Base-by-base conservation (phyloP, 23 red algal genomes). In the Cyanidiococcus yangmingshanensis region DNA sequence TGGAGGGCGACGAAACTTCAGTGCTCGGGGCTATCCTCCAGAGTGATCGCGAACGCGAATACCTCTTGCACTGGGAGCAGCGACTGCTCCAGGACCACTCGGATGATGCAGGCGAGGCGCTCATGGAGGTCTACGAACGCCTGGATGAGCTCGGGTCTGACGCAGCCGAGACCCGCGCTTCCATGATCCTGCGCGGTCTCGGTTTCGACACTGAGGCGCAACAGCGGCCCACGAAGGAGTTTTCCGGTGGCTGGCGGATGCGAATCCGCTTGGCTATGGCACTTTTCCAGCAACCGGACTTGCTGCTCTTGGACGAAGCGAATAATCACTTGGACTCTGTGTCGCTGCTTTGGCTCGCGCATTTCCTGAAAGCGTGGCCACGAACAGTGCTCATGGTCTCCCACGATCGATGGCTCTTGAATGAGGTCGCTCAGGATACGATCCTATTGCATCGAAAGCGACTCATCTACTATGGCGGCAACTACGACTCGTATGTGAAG, bases 161-260 rank as follows among this genome's bases (percentile, higher is more conserved):
- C 45, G 89, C 89, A 21, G 85, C 87, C 29, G 94, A 98, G 68
- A 83, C 88, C 30, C 85, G 94, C 27, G 94, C 94, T 0, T 83
- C 83, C 67, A 92, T 85, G 79, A 91, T 98, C 68, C 82, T 98
- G 31, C 58, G 51, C 31, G 94, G 94, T 57, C 39, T 98, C n/a
- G 94, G 94, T 2, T 98, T 98, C 40, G 84, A 12, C 37, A 18
- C 86, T 0, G 40, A 86, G 54, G 91, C 84, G 37, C 89, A 90
- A 33, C 54, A 82, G 15, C 87, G 90, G 68, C 79, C 74, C 39
- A 92, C 94, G 54, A 74, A 76, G 27, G 82, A 84, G 41, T 85
- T 90, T 68, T 89, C 84, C 40, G 94, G 94, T 16, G 94, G 94
- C 39, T 98, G 94, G 94, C 79, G 94, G 33, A 98, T 98, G 94